Evolutionary conservation across 768 basidiomycete species (phyloP), one percentile per base, ranked within the genome.

Genomic region (Amanita rubescens): DNA sequence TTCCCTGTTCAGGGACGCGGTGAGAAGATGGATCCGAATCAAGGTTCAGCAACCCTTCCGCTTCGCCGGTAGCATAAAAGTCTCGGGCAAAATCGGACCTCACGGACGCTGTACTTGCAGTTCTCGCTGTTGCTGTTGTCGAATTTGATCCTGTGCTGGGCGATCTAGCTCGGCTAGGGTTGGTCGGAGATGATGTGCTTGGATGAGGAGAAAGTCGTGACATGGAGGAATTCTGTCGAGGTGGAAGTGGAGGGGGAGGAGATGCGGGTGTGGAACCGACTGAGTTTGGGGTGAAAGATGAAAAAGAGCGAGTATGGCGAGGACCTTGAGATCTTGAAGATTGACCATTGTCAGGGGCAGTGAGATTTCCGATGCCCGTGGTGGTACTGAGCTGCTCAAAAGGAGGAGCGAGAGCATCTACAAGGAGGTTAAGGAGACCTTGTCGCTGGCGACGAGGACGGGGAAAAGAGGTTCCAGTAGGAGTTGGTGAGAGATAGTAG

Each of bases 41-140:
- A 3, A 35, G 54, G 12, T 55, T 9, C 11, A 56, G 32, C 7
- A 56, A 54, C 5, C 53, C 63, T n/a, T 56, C 61, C n/a, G 54
- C 67, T 14, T 73, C 51, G 1, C 78, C 78, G 2, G 76, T 75
- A 0, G 76, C 70, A 56, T 84, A 82, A 58, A 84, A 84, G 34
- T 84, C 81, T n/a, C 75, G 67, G n/a, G 79, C 75, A 60, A 84
- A 84, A 12, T 81, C 81, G 0, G 82, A 82, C 33, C n/a, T n/a
- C n/a, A 61, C 44, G 17, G 56, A 10, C 42, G 55, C 42, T 19
- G 53, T 48, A 19, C 51, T 5, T 7, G 20, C 12, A 33, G 53
- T 35, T 39, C 38, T 19, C n/a, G 38, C 6, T 19, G 38, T 17
- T 1, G 38, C 14, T 8, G 24, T 33, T 2, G 30, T 48, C 17